phyloP scores from a whole-genome alignment of 441 rosid species.

The Capsella rubella region DNA sequence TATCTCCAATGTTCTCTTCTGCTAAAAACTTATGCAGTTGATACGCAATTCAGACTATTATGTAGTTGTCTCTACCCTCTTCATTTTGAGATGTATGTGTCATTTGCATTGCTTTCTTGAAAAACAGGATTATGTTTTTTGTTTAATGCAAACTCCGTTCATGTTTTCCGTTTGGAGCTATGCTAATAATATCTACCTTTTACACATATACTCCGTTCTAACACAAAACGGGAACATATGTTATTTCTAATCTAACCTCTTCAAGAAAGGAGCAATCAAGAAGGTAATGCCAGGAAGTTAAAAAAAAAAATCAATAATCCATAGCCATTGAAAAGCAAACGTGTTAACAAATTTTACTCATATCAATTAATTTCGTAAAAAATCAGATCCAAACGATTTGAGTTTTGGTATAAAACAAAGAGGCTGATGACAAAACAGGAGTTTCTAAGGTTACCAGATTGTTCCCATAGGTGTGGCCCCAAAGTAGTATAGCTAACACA shows the following conservation, averaged over 20 bases:
- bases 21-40: not conserved
- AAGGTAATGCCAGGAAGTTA: not conserved
- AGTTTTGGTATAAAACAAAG: slow-evolving; percentile 21
- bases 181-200: slow-evolving; percentile 30
- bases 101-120: slow-evolving; percentile 32
- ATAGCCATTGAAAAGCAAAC: slow-evolving; percentile 6
- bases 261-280: slow-evolving; percentile 32
- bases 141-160: slow-evolving; percentile 21
- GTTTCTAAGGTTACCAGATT: slow-evolving; percentile 45
- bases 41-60: slow-evolving; percentile 30
- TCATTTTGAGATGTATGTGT: slow-evolving; percentile 2
- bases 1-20: slow-evolving; percentile 22
- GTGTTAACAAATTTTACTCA: slow-evolving; percentile 5
- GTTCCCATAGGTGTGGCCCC: slow-evolving; percentile 46
- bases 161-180: slow-evolving; percentile 28
- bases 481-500: slow-evolving; percentile 36
- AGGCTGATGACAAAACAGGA: slow-evolving; percentile 43
- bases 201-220: slow-evolving; percentile 33
- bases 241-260: slow-evolving; percentile 18
- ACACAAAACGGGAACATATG: slow-evolving; percentile 14
- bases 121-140: slow-evolving; percentile 28
- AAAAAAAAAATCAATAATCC: not conserved
- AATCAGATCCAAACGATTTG: slow-evolving; percentile 26
- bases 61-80: not conserved
- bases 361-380: not conserved